Base-by-base conservation (phyloP, 2,329 filamentous ascomycete species). In the Phoma sp. region DNA sequence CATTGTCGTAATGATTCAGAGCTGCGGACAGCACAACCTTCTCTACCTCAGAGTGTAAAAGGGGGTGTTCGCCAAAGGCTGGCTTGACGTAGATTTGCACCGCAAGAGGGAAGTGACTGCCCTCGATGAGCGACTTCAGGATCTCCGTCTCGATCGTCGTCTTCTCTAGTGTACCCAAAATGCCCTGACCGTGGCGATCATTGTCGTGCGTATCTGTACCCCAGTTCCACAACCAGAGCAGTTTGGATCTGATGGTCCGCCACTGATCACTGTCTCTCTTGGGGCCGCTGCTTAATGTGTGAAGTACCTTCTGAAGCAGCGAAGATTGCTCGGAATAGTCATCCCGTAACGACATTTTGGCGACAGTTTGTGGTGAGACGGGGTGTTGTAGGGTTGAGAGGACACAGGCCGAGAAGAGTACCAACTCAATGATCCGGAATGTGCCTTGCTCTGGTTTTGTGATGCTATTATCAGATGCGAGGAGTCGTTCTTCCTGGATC, bases 161-260 rank as follows among this genome's bases (percentile, higher is more conserved):
- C 47, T 77, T 80, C 12, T 82, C 75, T 3, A 95, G 77, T 57
- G 81, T 82, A 1, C 87, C 85, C 54, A 81, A 67, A 5, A 85
- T 77, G 18, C 87, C 84, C 30, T 76, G 76, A 21, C 75, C 77
- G 17, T 66, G 68, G 20, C 72, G 74, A 39, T 68, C 65, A 6
- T 69, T 61, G 28, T 75, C 74, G 42, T 76, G 68, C 12, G 60
- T 75, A 54, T 83, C 79, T 20, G 81, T 80, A 28, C 87, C 87
- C 90, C 90, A 93, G 65, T 83, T 83, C 67, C 87, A 85, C 25
- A 93, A 78, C 90, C 90, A 93, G 4, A 92, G 69, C 7, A 93
- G 73, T 63, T 88, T 86, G 34, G 83, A 82, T 52, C 89, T 82
- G 11, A 84, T 81, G 47, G 77, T 79, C 21, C 37, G 64, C 72